Conservation (phyloP, 257 asterid species). For the Gentiana straminea region DNA sequence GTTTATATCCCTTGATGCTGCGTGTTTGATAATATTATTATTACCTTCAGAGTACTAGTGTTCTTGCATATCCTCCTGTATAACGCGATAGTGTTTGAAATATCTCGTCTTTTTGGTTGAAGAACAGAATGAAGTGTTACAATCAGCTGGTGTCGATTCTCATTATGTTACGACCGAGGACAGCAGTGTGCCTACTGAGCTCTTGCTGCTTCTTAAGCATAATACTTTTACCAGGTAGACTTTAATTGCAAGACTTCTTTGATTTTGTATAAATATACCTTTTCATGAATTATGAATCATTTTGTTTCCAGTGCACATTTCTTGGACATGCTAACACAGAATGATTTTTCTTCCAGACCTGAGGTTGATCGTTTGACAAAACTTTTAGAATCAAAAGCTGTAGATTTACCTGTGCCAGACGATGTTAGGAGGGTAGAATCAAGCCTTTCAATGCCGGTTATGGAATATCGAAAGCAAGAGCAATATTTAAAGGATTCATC, state of each 20-base stretch:
- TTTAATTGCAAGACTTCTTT: too few species aligned
- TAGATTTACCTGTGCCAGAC: conserved; percentile 22
- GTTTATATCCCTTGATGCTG: too few species aligned
- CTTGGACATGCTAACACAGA: too few species aligned
- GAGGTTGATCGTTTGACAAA: conserved; percentile 63
- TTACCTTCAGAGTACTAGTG: too few species aligned
- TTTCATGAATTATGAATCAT: too few species aligned
- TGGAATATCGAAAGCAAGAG: conserved; percentile 21
- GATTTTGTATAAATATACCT: too few species aligned
- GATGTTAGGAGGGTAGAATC: conserved; percentile 21
- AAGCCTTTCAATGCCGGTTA: conserved; percentile 16
- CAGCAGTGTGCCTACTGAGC: conserved; percentile 40
- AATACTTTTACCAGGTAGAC: conserved; percentile 61
- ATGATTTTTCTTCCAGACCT: conserved; percentile 35
- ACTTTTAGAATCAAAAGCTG: conserved; percentile 62
- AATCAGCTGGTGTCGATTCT: conserved; percentile 23
- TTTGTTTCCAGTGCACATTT: too few species aligned
- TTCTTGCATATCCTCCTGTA: too few species aligned
- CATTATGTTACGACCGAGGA: conserved; percentile 22
- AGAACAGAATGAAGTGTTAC: conserved; percentile 27
- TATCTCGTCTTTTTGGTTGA: conserved; percentile 8
- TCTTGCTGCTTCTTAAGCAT: conserved; percentile 64
- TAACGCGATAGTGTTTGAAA: too few species aligned
- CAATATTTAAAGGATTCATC: conserved; percentile 19
- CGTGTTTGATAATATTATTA: too few species aligned